Evolutionary conservation across 352 stramenopile genomes (phyloP).

Genomic region (Phytophthora agathidicida): DNA sequence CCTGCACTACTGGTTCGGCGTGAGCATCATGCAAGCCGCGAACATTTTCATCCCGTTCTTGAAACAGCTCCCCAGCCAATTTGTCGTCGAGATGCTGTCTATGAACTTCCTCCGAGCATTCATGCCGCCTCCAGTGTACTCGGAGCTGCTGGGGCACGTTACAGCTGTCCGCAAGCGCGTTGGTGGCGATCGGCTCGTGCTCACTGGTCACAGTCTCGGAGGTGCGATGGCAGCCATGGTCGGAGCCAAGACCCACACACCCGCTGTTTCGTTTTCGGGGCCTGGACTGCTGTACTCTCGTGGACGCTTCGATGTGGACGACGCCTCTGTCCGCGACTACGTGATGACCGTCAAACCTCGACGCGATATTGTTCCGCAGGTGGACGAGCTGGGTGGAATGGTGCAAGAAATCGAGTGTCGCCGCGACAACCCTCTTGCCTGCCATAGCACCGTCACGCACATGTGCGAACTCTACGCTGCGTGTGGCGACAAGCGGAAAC

Average conservation of each 20-base stretch:
- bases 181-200: conserved; percentile 67
- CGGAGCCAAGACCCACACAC: conserved; percentile 81
- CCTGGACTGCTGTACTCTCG: conserved; percentile 81
- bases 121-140: conserved; percentile 85
- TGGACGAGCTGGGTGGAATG: conserved; percentile 84
- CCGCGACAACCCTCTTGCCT: conserved; percentile 74
- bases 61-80: conserved; percentile 78
- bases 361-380: conserved; percentile 79
- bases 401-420: conserved; percentile 91
- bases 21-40: conserved; percentile 86
- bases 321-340: conserved; percentile 82
- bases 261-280: conserved; percentile 83
- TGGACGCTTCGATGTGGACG: conserved; percentile 73
- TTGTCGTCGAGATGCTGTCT: conserved; percentile 86
- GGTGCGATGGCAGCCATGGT: conserved; percentile 88
- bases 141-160: conserved; percentile 73
- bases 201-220: conserved; percentile 86
- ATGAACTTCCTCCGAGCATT: conserved; percentile 72
- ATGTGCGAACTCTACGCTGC: conserved; percentile 85
- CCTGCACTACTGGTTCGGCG: conserved; percentile 88
- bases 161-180: conserved; percentile 60
- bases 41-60: conserved; percentile 89
- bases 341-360: conserved; percentile 87
- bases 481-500: conserved; percentile 78
- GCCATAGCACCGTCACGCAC: conserved; percentile 85